Base-by-base conservation (phyloP, 768 basidiomycete genomes). In the Kockovaella imperatae region DNA sequence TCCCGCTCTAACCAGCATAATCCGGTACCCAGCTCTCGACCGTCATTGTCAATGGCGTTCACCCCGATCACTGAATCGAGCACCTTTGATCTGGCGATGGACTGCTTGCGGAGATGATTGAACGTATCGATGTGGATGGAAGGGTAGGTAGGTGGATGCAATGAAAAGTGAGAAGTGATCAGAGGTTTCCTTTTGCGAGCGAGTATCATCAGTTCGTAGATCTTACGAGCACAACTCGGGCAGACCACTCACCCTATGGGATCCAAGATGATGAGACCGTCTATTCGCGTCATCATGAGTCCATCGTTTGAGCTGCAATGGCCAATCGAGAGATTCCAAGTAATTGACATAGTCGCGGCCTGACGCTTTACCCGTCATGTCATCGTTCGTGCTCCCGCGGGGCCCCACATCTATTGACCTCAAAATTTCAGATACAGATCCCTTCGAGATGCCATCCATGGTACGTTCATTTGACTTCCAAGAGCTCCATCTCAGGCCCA, bases 151-250 rank as follows among this genome's bases (percentile, higher is more conserved):
- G 83, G 71, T 10, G 83, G 77, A 35, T 80, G 81, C 15, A 82
- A 81, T 46, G 84, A 81, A 73, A 91, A 95, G 32, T 84, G 85
- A 25, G 89, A 89, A 72, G 89, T 86, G 56, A 91, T 86, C 56
- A 95, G 84, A 21, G 89, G 82, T 38, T 80, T 72, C 25, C 74
- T 75, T 35, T 20, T 20, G 35, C 18, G 13, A n/a, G 36, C 45
- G 35, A 50, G 47, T 21, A 31, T 18, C 0, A 2, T 25, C 23
- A 17, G 26, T 17, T 4, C n/a, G 8, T 14, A 24, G 49, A 26
- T 43, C 6, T 8, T 42, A 44, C 14, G 43, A 28, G 30, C 24
- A 26, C 3, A 18, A 23, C 20, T 35, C 18, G 35, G 8, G 40
- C 5, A 25, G 10, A 7, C 42, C 13, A 30, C 62, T 35, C 42